Evolutionary conservation across 768 basidiomycete species (phyloP).

Genomic region (Auricularia heimuer): DNA sequence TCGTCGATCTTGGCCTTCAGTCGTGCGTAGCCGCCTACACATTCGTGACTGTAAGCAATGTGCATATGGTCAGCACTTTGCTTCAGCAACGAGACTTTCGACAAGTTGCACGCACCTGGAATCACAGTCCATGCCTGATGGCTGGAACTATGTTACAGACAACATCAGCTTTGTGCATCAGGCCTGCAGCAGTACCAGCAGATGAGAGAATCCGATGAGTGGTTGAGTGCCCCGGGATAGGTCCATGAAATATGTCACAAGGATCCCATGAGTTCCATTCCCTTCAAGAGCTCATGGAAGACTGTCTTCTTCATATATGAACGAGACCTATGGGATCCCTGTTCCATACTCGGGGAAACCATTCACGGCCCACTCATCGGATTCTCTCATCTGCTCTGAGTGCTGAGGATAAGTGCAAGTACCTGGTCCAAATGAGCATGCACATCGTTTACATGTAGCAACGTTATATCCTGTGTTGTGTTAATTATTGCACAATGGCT

Average conservation of each 20-base stretch:
- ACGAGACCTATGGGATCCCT: too few relatives aligned
- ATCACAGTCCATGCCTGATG: neutral
- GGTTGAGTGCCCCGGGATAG: too few relatives aligned
- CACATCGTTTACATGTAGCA: constrained; percentile 38
- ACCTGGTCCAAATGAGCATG: constrained; percentile 33
- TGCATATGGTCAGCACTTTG: neutral
- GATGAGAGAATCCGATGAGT: too few relatives aligned
- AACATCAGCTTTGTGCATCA: constrained; percentile 8
- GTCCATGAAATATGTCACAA: too few relatives aligned
- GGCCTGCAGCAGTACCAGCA: constrained; percentile 27
- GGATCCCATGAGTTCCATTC: too few relatives aligned
- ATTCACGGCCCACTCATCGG: too few relatives aligned
- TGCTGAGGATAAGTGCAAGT: constrained; percentile 17
- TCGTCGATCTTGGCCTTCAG: constrained; percentile 31
- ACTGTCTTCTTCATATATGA: too few relatives aligned
- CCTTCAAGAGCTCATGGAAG: too few relatives aligned
- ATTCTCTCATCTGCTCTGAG: too few relatives aligned
- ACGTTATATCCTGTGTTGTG: constrained; percentile 13
- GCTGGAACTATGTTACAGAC: neutral
- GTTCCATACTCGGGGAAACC: too few relatives aligned
- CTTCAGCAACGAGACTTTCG: neutral
- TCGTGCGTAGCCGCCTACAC: constrained; percentile 35
- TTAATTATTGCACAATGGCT: neutral
- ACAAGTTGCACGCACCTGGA: constrained; percentile 1
- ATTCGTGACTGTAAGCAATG: constrained; percentile 16